A percentile compares a stretch with the other conserved stretches of the same genome.
Evolutionary conservation across 1,284 basidiomycete species (phyloP).

Genomic region (Apiotrichum montevideense): DNA sequence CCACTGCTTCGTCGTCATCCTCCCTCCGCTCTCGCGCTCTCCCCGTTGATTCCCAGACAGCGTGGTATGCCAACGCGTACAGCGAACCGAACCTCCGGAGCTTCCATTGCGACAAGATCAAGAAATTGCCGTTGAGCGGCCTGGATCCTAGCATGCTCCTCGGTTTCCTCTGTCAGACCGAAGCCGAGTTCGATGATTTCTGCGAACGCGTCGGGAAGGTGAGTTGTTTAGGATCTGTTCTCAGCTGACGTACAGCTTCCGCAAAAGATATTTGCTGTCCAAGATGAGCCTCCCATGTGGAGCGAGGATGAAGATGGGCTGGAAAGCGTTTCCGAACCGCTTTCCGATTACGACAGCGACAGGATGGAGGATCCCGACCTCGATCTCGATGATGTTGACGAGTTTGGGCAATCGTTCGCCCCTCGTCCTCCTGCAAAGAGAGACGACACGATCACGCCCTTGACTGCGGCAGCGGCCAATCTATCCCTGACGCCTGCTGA

Average conservation of each 20-base stretch:
- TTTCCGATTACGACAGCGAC: constrained; percentile 9
- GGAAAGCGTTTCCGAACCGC: constrained; percentile 68
- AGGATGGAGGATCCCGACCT: constrained; percentile 6
- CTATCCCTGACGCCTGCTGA: background rate
- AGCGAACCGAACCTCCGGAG: constrained; percentile 64
- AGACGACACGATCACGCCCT: background rate
- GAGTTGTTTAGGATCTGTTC: constrained; percentile 23
- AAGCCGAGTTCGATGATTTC: constrained; percentile 78
- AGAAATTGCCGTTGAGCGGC: constrained; percentile 86
- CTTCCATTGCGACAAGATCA: constrained; percentile 88
- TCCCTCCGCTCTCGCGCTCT: constrained; percentile 1
- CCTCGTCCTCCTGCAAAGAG: background rate
- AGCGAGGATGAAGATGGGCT: constrained; percentile 65
- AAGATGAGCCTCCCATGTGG: constrained; percentile 80
- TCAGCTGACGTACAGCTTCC: constrained; percentile 52
- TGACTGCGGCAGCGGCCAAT: background rate
- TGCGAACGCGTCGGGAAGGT: constrained; percentile 64
- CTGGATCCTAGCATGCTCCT: constrained; percentile 96
- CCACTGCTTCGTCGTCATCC: background rate
- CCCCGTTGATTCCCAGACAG: constrained; percentile 40
- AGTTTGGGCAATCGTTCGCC: constrained; percentile 6
- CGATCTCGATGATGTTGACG: constrained; percentile 3
- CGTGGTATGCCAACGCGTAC: constrained; percentile 63
- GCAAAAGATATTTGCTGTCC: constrained; percentile 70
- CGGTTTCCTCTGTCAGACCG: constrained; percentile 78